These are phyloP conservation scores for Piper longum DNA, from an alignment of 164 flowering plant species.

Conservation along the genomic window DNA sequence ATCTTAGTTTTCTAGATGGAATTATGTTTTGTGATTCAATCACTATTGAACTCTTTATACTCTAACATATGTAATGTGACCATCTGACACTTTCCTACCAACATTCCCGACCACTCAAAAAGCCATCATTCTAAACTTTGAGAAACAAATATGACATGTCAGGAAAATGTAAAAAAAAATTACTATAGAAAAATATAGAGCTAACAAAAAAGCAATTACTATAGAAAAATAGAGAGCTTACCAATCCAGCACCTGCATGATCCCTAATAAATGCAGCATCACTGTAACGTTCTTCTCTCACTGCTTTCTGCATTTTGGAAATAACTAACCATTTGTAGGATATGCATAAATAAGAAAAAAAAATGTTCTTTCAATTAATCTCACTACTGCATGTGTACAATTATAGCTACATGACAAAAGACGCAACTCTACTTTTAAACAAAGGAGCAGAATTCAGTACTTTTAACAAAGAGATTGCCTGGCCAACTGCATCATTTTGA, in stretches of 20 bases:
- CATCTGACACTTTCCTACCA: no score
- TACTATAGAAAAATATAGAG: no score
- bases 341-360: no score
- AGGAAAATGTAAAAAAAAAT: background rate
- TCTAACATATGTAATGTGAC: no score
- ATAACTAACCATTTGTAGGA: background rate
- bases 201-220: slow-evolving; percentile 38
- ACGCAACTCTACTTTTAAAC: background rate
- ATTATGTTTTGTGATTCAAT: background rate
- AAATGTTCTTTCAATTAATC: background rate
- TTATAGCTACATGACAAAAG: background rate
- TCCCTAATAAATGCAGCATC: slow-evolving; percentile 78
- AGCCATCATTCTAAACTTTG: no score
- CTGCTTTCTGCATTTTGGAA: slow-evolving; percentile 45
- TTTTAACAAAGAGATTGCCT: slow-evolving; percentile 50
- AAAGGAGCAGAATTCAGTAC: slow-evolving; percentile 20
- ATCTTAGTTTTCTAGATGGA: no score
- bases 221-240: slow-evolving; percentile 20
- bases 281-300: slow-evolving; percentile 57
- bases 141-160: no score
- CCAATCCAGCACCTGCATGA: slow-evolving; percentile 88
- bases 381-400: background rate
- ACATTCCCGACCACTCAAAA: no score
- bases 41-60: background rate
- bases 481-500: slow-evolving; percentile 65